A percentile compares a stretch with the other conserved stretches of the same genome.
These are phyloP conservation scores for Cryptosporidium baileyi DNA, from an alignment of 169 alveolate species.

Conservation along the genomic window DNA sequence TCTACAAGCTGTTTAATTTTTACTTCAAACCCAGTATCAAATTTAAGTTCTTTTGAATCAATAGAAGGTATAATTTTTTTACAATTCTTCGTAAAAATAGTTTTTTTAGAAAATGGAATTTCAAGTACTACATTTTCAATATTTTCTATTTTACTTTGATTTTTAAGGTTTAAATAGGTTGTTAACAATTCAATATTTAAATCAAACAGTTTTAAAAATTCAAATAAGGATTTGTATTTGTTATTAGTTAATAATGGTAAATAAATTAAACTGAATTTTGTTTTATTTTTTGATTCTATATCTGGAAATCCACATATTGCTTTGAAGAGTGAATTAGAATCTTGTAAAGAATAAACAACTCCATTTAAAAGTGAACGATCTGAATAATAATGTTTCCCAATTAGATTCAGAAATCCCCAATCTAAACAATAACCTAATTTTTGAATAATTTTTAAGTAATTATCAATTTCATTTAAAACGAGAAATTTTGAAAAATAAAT, in stretches of 20 bases:
- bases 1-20: not conserved
- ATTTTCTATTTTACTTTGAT: not conserved
- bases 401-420: not conserved
- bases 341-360: not conserved
- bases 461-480: constrained; percentile 4
- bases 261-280: not conserved
- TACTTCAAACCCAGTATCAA: not conserved
- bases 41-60: not conserved
- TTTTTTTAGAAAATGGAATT: not conserved
- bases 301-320: not conserved
- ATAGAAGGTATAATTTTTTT: not conserved
- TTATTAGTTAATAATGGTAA: not conserved
- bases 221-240: not conserved
- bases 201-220: not conserved
- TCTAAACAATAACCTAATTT: constrained; percentile 26
- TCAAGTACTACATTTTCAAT: not conserved
- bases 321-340: not conserved
- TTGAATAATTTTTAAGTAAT: not conserved
- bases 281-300: not conserved
- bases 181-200: not conserved
- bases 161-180: not conserved
- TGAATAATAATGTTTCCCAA: not conserved
- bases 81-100: not conserved
- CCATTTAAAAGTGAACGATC: not conserved
- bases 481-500: constrained; percentile 5